Percentiles rank a stretch among this genome's conserved stretches.
Conservation (phyloP, 2,329 filamentous ascomycete species). For the Clonostachys rhizophaga region DNA sequence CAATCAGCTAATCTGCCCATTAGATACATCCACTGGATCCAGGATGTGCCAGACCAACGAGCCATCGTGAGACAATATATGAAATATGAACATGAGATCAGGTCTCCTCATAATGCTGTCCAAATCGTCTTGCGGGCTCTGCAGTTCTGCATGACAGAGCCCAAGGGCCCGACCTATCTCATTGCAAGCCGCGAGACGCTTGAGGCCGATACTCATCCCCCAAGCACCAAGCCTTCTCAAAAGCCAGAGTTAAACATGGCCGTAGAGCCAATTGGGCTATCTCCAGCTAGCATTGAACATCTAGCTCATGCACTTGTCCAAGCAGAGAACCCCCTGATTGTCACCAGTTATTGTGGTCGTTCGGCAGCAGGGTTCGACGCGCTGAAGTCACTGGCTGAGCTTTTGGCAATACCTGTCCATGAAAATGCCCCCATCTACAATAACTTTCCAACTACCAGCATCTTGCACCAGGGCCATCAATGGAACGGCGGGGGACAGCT, state of each 20-base stretch:
- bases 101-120: slow-evolving; percentile 16
- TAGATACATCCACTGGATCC: slow-evolving; percentile 34
- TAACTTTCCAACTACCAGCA: slow-evolving; percentile 17
- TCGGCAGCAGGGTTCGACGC: slow-evolving; percentile 5
- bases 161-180: slow-evolving; percentile 15
- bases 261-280: slow-evolving; percentile 4
- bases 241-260: slow-evolving; percentile 2
- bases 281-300: slow-evolving; percentile 1
- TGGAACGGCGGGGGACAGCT: slow-evolving; percentile 11
- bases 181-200: slow-evolving; percentile 16
- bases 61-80: slow-evolving; percentile 24
- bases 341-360: slow-evolving; percentile 8
- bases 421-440: slow-evolving; percentile 43
- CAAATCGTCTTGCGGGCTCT: slow-evolving; percentile 15
- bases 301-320: slow-evolving; percentile 2
- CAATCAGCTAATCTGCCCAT: not conserved
- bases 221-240: slow-evolving; percentile 2
- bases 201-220: slow-evolving; percentile 9
- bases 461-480: slow-evolving; percentile 9
- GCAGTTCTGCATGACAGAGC: slow-evolving; percentile 16
- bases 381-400: slow-evolving; percentile 7
- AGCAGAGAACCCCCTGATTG: slow-evolving; percentile 6
- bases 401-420: slow-evolving; percentile 30
- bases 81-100: slow-evolving; percentile 19
- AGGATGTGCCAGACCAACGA: slow-evolving; percentile 34